Percentiles rank a stretch among this genome's conserved stretches.
phyloP scores from a whole-genome alignment of 805 yeast species.

The Metschnikowia borealis region DNA sequence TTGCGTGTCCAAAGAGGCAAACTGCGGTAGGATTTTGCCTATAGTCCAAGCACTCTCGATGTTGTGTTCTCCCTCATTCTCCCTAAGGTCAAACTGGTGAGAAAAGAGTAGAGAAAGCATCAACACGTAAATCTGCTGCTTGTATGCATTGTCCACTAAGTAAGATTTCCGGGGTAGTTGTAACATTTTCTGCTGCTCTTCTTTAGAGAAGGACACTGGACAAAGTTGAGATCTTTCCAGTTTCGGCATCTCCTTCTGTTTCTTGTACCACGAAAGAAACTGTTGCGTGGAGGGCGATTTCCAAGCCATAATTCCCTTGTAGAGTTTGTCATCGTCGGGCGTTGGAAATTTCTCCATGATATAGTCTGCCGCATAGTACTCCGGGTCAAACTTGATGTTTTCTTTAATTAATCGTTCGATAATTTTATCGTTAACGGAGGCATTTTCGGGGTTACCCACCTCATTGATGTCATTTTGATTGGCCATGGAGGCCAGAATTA shows the following conservation, averaged over 20 bases:
- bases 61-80: constrained; percentile 64
- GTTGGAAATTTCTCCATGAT: constrained; percentile 55
- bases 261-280: constrained; percentile 48
- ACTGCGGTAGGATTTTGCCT: constrained; percentile 80
- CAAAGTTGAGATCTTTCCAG: constrained; percentile 23
- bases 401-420: constrained; percentile 65
- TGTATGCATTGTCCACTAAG: constrained; percentile 49
- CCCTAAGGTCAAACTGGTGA: constrained; percentile 69
- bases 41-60: constrained; percentile 93
- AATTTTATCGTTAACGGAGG: constrained; percentile 55
- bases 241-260: constrained; percentile 25
- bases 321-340: constrained; percentile 49
- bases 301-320: constrained; percentile 47
- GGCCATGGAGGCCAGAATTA: constrained; percentile 60
- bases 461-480: constrained; percentile 94
- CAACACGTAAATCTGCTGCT: constrained; percentile 52
- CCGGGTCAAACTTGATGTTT: constrained; percentile 75
- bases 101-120: constrained; percentile 67
- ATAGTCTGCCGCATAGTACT: constrained; percentile 82
- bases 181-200: constrained; percentile 65
- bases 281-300: constrained; percentile 43
- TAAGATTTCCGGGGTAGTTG: constrained; percentile 63
- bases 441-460: constrained; percentile 71
- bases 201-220: constrained; percentile 51
- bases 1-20: constrained; percentile 65